Base-by-base conservation (phyloP, 164 flowering plant genomes). In the Dillenia suffruticosa region DNA sequence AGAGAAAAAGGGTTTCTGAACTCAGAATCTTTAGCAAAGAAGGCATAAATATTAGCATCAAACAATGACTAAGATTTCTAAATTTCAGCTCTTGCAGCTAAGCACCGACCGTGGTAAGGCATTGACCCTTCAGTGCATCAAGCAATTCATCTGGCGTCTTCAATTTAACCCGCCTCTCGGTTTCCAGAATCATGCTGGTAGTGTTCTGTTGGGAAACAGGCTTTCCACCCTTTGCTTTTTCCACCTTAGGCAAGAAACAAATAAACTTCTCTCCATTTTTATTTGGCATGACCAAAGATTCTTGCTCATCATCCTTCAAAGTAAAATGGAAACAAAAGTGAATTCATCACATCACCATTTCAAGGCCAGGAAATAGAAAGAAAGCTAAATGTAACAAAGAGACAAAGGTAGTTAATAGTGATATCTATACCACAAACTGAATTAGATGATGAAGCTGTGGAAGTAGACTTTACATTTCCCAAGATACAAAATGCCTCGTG, bases 131-230 rank as follows among this genome's bases (percentile, higher is more conserved):
- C 32, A 91, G 63, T 24, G 66, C 81, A 73, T 91, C 96, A 76
- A 94, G 86, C 19, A 94, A 81, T 74, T 91, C 95, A 80, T 94
- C 99, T 54, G 97, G 97, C 24, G 96, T 91, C 80, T 91, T 94
- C 76, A 81, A 53, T 65, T 79, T 87, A 56, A 80, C 52, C 49
- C 61, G 77, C 66, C 78, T 81, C 74, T 84, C 92, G 51, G 84
- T 70, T 78, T 89, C 99, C 75, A 94, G 64, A 62, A 94, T 80
- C 85, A 88, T 64, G 74, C 79, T 82, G 76, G 86, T 94, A 7
- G 73, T 74, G 53, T 91, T 94, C 45, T 73, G 79, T 59, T 76
- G 95, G 59, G 62, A 9, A 44, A 69, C 65, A 16, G 77, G 68
- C 68, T 72, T 82, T 15, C 73, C 83, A 71, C 65, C 70, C 71